phyloP scores from a whole-genome alignment of 768 basidiomycete species.

The Rhizopogon roseolus region DNA sequence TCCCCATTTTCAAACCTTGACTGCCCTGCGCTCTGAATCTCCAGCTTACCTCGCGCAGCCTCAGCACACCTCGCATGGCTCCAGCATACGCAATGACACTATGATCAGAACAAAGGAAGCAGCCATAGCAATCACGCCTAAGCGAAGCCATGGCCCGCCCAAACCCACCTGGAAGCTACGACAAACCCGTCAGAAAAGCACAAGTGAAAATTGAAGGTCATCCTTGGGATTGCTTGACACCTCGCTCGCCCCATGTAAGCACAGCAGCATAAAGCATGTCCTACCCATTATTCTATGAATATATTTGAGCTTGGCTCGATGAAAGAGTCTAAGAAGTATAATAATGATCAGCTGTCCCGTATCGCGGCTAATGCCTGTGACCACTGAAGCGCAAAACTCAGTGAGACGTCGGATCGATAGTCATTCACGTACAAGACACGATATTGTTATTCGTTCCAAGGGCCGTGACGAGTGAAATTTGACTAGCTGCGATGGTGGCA shows the following conservation, averaged over 20 bases:
- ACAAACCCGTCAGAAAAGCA: neutral
- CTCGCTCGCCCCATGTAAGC: constrained; percentile 39
- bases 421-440: constrained; percentile 28
- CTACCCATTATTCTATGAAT: constrained; percentile 48
- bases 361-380: constrained; percentile 23
- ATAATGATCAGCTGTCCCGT: constrained; percentile 10
- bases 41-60: too few species aligned
- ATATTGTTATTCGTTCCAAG: constrained; percentile 48
- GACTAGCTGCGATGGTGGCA: constrained; percentile 27
- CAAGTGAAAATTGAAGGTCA: neutral
- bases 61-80: too few species aligned
- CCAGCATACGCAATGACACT: constrained; percentile 48
- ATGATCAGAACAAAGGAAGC: constrained; percentile 41
- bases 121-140: constrained; percentile 32
- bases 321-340: neutral
- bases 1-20: too few species aligned
- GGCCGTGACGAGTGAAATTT: constrained; percentile 39
- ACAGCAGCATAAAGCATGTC: constrained; percentile 38
- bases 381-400: constrained; percentile 10
- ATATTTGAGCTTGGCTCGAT: constrained; percentile 29
- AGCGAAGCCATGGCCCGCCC: constrained; percentile 15
- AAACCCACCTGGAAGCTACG: neutral
- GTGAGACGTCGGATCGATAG: too few species aligned
- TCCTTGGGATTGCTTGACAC: constrained; percentile 6
- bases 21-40: too few species aligned